Evolutionary conservation across 23 red algal species (phyloP).

Genomic region (Gracilaria vermiculophylla): DNA sequence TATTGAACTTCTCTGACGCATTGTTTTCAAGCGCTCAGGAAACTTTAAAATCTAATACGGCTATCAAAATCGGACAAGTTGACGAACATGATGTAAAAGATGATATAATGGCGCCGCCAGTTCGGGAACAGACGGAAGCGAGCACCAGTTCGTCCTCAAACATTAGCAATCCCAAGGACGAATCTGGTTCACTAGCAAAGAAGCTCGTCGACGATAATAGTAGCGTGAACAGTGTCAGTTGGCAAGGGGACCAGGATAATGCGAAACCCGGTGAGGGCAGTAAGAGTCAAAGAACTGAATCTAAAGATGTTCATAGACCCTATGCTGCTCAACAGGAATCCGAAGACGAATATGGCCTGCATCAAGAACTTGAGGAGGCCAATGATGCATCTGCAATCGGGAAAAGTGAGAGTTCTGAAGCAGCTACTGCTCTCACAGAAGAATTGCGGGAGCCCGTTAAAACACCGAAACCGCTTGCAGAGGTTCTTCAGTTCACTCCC

Average conservation of each 20-base stretch:
- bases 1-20: background rate
- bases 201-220: background rate
- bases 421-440: background rate
- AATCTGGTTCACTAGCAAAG: background rate
- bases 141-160: background rate
- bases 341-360: background rate
- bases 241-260: background rate
- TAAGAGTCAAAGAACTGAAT: background rate
- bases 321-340: background rate
- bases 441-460: background rate
- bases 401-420: background rate
- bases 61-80: background rate
- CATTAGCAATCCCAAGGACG: background rate
- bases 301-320: too few relatives aligned
- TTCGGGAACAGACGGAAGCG: background rate
- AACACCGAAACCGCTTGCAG: background rate
- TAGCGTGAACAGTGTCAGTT: background rate
- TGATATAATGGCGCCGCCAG: background rate
- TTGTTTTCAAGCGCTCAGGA: background rate
- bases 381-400: background rate
- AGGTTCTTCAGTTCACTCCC: slow-evolving; percentile 10
- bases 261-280: background rate
- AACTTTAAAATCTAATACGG: background rate
- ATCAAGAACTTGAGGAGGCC: background rate
- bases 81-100: background rate